Base-by-base conservation (phyloP, 805 yeast genomes). In the Candida tallmaniae region DNA sequence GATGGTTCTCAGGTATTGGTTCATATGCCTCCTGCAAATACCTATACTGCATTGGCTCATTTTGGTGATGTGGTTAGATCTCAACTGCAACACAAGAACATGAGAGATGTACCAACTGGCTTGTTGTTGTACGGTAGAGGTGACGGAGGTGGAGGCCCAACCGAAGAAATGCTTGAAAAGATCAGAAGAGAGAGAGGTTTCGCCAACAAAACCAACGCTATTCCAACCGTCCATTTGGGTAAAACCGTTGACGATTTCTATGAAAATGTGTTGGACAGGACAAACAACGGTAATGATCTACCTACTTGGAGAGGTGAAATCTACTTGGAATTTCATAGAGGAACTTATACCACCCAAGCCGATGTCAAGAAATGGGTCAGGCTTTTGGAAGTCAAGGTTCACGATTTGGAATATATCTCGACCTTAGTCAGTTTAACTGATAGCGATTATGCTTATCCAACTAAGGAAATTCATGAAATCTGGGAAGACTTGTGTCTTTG, bases 131-230 rank as follows among this genome's bases (percentile, higher is more conserved):
- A 76, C 49, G 98, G 98, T 25, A 80, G 83, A 49, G 98, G 98
- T 50, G 98, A 90, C 56, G 98, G 98, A 48, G 98, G 98, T 42
- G 98, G 98, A 44, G 98, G 98, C 6, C 97, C 98, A 29, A 80
- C 86, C 4, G 83, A 84, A 25, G 95, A 85, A 51, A 89, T 88
- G 95, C 51, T 90, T 43, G 97, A 93, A 54, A 89, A 87, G 55
- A 70, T 90, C 51, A 78, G 97, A 53, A 78, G 97, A 48, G 81
- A 90, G 55, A 74, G 97, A 51, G 97, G 97, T 11, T 58, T 89
- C 40, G 74, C 88, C 14, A 83, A 90, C 51, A 80, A 81, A 4
- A 81, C 81, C 10, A 93, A 88, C 5, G 94, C 90, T 3, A 71
- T 93, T 39, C 97, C 97, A 3, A 73, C 83, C 1, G 85, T 89